Conservation (phyloP, 306 rosid genomes). For the Cucurbita maxima region DNA sequence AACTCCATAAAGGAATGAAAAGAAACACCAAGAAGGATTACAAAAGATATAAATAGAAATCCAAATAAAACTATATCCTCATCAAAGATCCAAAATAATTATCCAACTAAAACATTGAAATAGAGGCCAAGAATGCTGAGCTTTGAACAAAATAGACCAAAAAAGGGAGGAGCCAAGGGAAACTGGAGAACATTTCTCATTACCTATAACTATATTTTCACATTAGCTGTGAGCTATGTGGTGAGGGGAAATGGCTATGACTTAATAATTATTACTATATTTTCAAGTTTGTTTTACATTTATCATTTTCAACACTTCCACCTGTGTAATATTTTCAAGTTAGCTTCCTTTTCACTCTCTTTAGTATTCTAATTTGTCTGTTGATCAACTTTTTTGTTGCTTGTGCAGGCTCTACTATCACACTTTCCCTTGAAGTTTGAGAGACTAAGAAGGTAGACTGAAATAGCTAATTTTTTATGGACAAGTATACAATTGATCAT, state of each 20-base stretch:
- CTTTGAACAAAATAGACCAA: not conserved
- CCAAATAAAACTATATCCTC: not conserved
- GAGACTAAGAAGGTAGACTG: constrained; percentile 47
- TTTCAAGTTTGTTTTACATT: not conserved
- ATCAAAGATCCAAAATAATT: not conserved
- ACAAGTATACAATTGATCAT: not conserved
- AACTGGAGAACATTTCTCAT: not conserved
- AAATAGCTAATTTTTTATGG: not conserved
- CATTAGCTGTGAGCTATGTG: not conserved
- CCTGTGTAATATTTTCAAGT: not conserved
- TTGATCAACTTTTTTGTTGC: not conserved
- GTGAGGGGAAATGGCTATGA: not conserved
- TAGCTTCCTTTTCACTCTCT: not conserved
- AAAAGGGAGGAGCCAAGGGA: not conserved
- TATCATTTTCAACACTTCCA: not conserved
- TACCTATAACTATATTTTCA: not conserved
- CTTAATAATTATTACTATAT: not conserved
- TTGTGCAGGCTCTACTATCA: constrained; percentile 61
- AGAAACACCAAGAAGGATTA: not conserved
- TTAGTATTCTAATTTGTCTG: not conserved
- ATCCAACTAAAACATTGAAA: too few species aligned
- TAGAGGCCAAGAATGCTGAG: not conserved
- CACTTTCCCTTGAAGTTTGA: constrained; percentile 58
- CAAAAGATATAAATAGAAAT: not conserved
- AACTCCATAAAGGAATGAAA: not conserved